Conservation (phyloP, 2,329 filamentous ascomycete genomes). For the Lachnellula occidentalis region DNA sequence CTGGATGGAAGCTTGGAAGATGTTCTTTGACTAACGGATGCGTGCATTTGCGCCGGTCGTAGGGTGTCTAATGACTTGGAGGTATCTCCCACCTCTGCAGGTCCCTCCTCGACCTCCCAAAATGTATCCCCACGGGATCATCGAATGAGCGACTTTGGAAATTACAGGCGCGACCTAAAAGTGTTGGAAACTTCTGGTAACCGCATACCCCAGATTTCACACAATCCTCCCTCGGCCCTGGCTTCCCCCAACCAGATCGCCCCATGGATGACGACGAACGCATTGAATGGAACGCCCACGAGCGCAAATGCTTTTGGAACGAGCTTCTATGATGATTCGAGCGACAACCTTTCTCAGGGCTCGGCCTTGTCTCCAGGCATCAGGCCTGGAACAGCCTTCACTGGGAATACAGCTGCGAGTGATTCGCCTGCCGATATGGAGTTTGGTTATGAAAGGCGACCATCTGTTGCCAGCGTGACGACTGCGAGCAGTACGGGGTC, state of each 20-base stretch:
- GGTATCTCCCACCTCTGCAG: conserved; percentile 29
- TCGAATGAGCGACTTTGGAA: conserved; percentile 49
- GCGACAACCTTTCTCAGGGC: conserved; percentile 60
- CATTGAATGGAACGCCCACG: conserved; percentile 26
- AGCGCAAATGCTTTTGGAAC: conserved; percentile 37
- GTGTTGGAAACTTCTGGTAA: conserved; percentile 58
- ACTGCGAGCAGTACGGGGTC: conserved; percentile 84
- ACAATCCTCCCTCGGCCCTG: conserved; percentile 49
- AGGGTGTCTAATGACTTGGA: conserved; percentile 30
- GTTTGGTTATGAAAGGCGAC: conserved; percentile 69
- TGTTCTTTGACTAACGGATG: conserved; percentile 31
- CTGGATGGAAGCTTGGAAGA: conserved; percentile 20
- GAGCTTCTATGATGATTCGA: conserved; percentile 69
- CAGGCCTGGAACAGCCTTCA: conserved; percentile 43
- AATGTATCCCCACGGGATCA: conserved; percentile 32
- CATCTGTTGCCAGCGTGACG: conserved; percentile 82
- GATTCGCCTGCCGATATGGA: conserved; percentile 58
- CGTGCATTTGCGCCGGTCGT: conserved; percentile 26
- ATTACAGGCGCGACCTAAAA: conserved; percentile 67
- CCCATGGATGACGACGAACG: conserved; percentile 49
- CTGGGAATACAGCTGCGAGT: conserved; percentile 44
- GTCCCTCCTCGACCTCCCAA: conserved; percentile 23
- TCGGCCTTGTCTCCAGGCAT: conserved; percentile 69
- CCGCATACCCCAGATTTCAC: conserved; percentile 53
- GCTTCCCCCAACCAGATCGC: conserved; percentile 43